Percentiles rank a stretch among this genome's conserved stretches.
These are phyloP conservation scores for Pseudognaphalium luteoalbum DNA, from an alignment of 129 eudicot species.

Conservation along the genomic window DNA sequence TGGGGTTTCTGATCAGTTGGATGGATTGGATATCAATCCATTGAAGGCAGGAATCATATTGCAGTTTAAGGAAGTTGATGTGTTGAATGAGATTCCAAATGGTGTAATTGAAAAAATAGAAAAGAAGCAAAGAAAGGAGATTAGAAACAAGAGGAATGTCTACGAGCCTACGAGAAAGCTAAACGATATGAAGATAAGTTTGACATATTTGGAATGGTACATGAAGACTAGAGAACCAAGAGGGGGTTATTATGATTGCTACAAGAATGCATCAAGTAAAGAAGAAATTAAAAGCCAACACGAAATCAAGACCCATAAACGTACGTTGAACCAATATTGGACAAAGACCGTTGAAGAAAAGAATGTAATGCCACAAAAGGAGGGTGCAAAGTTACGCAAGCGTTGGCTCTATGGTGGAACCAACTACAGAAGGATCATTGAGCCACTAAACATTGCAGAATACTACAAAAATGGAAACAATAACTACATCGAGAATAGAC, in stretches of 20 bases:
- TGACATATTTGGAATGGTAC: slow-evolving; percentile 58
- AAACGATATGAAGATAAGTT: slow-evolving; percentile 37
- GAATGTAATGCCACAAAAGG: slow-evolving; percentile 44
- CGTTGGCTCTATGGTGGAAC: slow-evolving; percentile 49
- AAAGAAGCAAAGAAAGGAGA: not conserved
- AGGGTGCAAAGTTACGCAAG: slow-evolving; percentile 30
- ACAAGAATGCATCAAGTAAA: slow-evolving; percentile 13
- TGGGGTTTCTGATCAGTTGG: slow-evolving; percentile 22
- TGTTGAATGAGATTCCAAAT: not conserved
- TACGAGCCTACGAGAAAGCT: slow-evolving; percentile 38
- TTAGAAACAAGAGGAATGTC: not conserved
- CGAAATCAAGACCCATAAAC: slow-evolving; percentile 16
- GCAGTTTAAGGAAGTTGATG: slow-evolving; percentile 39
- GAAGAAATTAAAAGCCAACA: slow-evolving; percentile 11
- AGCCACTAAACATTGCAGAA: slow-evolving; percentile 58
- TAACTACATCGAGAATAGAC: slow-evolving; percentile 29
- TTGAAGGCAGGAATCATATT: slow-evolving; percentile 35
- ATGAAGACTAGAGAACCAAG: slow-evolving; percentile 15
- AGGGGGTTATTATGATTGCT: slow-evolving; percentile 49
- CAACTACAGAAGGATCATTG: slow-evolving; percentile 51
- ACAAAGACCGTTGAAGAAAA: slow-evolving; percentile 20
- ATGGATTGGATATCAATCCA: slow-evolving; percentile 9
- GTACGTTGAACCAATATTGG: slow-evolving; percentile 40
- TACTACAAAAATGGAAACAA: slow-evolving; percentile 32
- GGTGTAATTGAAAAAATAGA: slow-evolving; percentile 23